Percentiles rank a stretch among this genome's conserved stretches.
Conservation (phyloP, 192 early-diverging fungal genomes). For the Dissophora ornata region DNA sequence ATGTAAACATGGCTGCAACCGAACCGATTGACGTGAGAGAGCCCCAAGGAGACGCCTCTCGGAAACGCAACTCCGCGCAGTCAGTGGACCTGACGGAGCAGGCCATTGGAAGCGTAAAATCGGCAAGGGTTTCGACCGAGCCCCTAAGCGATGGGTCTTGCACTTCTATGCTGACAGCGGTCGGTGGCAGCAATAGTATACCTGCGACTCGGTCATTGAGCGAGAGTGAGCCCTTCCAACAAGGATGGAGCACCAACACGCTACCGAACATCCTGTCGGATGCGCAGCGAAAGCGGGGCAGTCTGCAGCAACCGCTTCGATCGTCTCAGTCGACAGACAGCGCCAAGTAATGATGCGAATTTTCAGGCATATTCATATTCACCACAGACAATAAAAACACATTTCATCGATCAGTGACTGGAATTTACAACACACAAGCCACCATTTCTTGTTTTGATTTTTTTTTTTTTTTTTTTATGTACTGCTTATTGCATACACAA, state of each 20-base stretch:
- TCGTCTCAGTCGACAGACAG: too few relatives aligned
- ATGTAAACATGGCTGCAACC: too few relatives aligned
- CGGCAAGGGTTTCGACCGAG: constrained; percentile 5
- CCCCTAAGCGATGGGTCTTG: too few relatives aligned
- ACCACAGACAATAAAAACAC: background rate
- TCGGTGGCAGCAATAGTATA: background rate
- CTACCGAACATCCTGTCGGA: constrained; percentile 46
- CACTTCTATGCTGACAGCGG: background rate
- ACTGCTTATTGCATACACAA: background rate
- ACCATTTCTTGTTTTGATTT: constrained; percentile 7
- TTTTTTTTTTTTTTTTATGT: constrained; percentile 28
- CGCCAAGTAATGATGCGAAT: background rate
- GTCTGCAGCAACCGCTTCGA: constrained; percentile 6
- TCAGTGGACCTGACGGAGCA: constrained; percentile 4
- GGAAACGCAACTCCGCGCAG: constrained; percentile 16
- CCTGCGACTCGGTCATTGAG: background rate
- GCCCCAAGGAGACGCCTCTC: background rate
- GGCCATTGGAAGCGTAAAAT: background rate
- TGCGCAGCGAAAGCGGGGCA: constrained; percentile 39
- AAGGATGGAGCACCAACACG: constrained; percentile 28
- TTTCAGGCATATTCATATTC: too few relatives aligned
- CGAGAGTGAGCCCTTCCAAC: background rate
- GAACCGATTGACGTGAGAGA: background rate
- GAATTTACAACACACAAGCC: constrained; percentile 20
- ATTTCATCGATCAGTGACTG: background rate